A percentile compares a stretch with the other conserved stretches of the same genome.
Conservation (phyloP, 805 yeast species). For the Kuraishia capsulata region DNA sequence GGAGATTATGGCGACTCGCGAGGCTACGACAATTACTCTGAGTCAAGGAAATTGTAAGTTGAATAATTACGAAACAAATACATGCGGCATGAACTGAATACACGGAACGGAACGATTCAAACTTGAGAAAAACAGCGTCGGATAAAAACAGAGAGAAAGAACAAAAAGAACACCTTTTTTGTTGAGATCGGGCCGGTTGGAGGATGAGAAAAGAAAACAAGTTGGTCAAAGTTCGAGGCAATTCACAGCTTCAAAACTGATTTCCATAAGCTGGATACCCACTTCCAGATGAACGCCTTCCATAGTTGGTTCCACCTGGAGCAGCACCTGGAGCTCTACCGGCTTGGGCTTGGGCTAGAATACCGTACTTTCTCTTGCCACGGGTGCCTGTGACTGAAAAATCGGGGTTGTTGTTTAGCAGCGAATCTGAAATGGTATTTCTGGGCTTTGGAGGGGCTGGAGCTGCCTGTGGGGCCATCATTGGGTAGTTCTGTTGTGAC, state of each 20-base stretch:
- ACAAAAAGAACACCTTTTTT: too few species aligned
- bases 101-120: too few species aligned
- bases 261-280: background rate
- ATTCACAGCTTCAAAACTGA: background rate
- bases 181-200: too few species aligned
- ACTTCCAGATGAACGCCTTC: background rate
- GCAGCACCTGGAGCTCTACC: background rate
- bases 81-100: too few species aligned
- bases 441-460: slow-evolving; percentile 8
- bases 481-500: background rate
- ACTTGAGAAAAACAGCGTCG: too few species aligned
- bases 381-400: slow-evolving; percentile 19
- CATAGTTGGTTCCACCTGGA: background rate
- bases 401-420: slow-evolving; percentile 41
- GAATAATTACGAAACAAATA: too few species aligned
- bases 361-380: slow-evolving; percentile 1
- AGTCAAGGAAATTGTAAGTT: too few species aligned
- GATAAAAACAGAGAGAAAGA: too few species aligned
- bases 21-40: too few species aligned
- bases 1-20: too few species aligned
- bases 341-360: background rate
- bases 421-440: slow-evolving; percentile 28
- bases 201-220: too few species aligned
- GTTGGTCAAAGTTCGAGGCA: too few species aligned
- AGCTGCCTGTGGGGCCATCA: slow-evolving; percentile 7